Evolutionary conservation across 768 basidiomycete genomes (phyloP).

Genomic region (Naganishia antarctica): DNA sequence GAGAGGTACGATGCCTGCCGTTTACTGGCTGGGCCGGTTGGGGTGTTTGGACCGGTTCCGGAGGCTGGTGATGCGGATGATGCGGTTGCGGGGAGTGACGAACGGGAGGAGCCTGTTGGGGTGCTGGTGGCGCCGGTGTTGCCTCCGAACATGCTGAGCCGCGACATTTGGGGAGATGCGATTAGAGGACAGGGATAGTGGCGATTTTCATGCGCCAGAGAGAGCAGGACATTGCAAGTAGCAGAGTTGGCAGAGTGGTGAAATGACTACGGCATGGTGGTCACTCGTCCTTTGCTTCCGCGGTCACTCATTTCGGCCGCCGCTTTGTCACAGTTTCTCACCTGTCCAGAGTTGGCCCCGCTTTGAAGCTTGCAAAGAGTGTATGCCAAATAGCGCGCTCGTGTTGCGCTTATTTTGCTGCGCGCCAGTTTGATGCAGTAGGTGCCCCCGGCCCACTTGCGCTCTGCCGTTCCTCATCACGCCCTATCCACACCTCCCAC

Average conservation of each 20-base stretch:
- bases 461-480: background rate
- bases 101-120: constrained; percentile 2
- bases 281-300: too few species aligned
- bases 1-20: constrained; percentile 32
- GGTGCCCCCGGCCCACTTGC: background rate
- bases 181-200: too few species aligned
- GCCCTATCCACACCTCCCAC: background rate
- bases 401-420: too few species aligned
- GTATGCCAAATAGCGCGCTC: too few species aligned
- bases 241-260: too few species aligned
- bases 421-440: too few species aligned
- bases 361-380: too few species aligned
- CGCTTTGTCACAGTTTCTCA: background rate
- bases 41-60: background rate
- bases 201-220: too few species aligned
- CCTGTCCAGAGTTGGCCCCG: too few species aligned
- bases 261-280: too few species aligned
- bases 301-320: background rate
- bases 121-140: background rate
- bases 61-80: background rate
- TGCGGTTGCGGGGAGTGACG: constrained; percentile 7
- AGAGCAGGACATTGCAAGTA: too few species aligned
- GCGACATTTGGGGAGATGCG: too few species aligned
- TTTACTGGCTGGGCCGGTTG: constrained; percentile 1
- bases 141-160: constrained; percentile 19